Evolutionary conservation across 2,329 filamentous ascomycete genomes (phyloP).

Genomic region (Pyricularia grisea): DNA sequence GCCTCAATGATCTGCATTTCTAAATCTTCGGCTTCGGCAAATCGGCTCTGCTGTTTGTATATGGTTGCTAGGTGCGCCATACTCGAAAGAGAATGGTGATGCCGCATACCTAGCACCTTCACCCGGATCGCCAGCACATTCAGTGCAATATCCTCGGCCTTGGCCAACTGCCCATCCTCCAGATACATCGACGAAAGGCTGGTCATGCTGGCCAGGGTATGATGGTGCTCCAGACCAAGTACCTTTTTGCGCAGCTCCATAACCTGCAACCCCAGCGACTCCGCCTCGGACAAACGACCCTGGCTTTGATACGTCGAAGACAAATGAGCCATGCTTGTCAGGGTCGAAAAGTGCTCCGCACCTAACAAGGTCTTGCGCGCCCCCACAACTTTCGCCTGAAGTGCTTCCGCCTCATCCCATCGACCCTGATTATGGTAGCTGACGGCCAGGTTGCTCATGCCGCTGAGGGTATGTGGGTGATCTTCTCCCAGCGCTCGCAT

Average conservation of each 20-base stretch:
- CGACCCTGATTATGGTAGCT: no score
- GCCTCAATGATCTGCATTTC: background rate
- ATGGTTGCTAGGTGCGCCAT: background rate
- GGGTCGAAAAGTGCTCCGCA: no score
- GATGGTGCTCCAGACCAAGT: background rate
- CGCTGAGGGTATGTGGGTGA: constrained; percentile 4
- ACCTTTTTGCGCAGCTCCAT: background rate
- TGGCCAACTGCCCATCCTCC: background rate
- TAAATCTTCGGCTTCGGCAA: background rate
- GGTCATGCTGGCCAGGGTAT: background rate
- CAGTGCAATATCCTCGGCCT: background rate
- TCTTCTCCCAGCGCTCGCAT: constrained; percentile 3
- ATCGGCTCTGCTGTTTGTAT: background rate
- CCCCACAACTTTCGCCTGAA: no score
- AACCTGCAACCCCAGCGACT: background rate
- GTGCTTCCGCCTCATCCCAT: no score
- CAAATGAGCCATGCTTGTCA: no score
- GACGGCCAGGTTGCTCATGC: constrained; percentile 6
- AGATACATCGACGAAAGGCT: background rate
- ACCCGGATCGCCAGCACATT: background rate
- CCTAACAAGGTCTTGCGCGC: no score
- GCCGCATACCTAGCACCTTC: background rate
- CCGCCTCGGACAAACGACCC: background rate
- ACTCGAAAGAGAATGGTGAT: background rate
- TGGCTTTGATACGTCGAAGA: background rate